Evolutionary conservation across 1,139 yeast genomes (phyloP), one percentile per base, ranked within the genome.

Genomic region (Meyerozyma guilliermondii): DNA sequence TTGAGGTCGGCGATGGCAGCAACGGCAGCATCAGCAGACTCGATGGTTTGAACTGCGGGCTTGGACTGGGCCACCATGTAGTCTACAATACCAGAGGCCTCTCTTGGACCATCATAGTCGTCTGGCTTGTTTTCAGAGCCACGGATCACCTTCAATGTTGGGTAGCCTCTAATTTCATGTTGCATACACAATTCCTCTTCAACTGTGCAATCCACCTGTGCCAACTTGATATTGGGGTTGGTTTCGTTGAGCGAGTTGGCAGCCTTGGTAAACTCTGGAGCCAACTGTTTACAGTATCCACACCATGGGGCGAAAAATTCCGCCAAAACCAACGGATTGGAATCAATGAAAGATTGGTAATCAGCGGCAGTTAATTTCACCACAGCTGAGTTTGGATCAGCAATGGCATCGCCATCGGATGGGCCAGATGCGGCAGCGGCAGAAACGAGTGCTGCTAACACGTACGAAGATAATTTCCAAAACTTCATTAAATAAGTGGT

Each of bases 281-380:
- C 98, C 53, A 92, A 76, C 47, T 80, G 80, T 76, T 92, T 89
- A 76, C 98, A 92, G 71, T 92, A 96, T 18, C 98, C 98, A 76
- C 98, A 92, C 98, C 98, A 92, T 60, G 98, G 98, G 26, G 98
- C 98, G 64, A 82, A 92, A 72, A 92, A 92, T 72, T 92, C 98
- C 33, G 96, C 92, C 54, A 92, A 74, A 22, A 89, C 95, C 54
- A 91, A 74, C 27, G 91, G 85, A 66, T 89, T 84, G 44, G 76
- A 80, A 39, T 69, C 68, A 49, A 92, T 66, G 63, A 86, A 88
- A 20, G 74, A 65, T 48, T 79, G 77, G 63, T 87, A 92, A 40
- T 55, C 62, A 36, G 72, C 78, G 20, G 79, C 63, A 28, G 83
- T 76, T 53, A 92, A 78, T 62, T 87, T 81, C 51, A 87, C 88